These are phyloP conservation scores for Entoloma clypeatum DNA, from an alignment of 1,284 basidiomycete genomes.

Conservation along the genomic window DNA sequence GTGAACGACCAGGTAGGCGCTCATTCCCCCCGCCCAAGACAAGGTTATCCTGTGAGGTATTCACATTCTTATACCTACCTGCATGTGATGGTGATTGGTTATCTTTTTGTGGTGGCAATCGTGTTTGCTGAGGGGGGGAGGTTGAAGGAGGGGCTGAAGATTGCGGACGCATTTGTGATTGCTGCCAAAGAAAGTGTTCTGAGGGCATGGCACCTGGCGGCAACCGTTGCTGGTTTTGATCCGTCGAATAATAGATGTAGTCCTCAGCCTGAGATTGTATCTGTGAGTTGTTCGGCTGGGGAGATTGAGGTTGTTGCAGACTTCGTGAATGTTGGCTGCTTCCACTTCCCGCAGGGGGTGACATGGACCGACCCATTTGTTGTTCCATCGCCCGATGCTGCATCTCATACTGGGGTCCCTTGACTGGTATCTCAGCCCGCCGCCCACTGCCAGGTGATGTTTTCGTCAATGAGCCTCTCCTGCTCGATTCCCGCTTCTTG, in stretches of 20 bases:
- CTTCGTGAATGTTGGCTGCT: slow-evolving; percentile 22
- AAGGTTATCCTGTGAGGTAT: slow-evolving; percentile 30
- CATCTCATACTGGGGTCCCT: slow-evolving; percentile 88
- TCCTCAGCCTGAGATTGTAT: slow-evolving; percentile 35
- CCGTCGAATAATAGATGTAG: slow-evolving; percentile 33
- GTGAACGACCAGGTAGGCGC: slow-evolving; percentile 50
- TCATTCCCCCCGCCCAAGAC: slow-evolving; percentile 26
- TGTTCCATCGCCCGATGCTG: slow-evolving; percentile 91
- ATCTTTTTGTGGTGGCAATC: slow-evolving; percentile 32
- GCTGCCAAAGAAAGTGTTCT: slow-evolving; percentile 34
- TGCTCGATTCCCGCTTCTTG: slow-evolving; percentile 55
- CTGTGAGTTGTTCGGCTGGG: slow-evolving; percentile 22
- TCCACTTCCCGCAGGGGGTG: slow-evolving; percentile 20
- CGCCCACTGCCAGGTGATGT: slow-evolving; percentile 47
- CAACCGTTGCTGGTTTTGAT: slow-evolving; percentile 35
- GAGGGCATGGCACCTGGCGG: slow-evolving; percentile 65
- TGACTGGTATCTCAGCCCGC: slow-evolving; percentile 81
- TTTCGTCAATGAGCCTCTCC: slow-evolving; percentile 55
- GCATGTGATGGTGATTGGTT: slow-evolving; percentile 4
- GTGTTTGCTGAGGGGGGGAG: slow-evolving; percentile 22
- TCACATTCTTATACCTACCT: slow-evolving; percentile 23
- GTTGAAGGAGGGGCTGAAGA: slow-evolving; percentile 36
- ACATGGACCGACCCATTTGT: slow-evolving; percentile 24
- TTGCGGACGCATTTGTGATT: slow-evolving; percentile 27
- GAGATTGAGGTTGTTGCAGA: slow-evolving; percentile 26